Evolutionary conservation across 305 asterid genomes (phyloP).

Genomic region (Fraxinus xanthoxyloides): DNA sequence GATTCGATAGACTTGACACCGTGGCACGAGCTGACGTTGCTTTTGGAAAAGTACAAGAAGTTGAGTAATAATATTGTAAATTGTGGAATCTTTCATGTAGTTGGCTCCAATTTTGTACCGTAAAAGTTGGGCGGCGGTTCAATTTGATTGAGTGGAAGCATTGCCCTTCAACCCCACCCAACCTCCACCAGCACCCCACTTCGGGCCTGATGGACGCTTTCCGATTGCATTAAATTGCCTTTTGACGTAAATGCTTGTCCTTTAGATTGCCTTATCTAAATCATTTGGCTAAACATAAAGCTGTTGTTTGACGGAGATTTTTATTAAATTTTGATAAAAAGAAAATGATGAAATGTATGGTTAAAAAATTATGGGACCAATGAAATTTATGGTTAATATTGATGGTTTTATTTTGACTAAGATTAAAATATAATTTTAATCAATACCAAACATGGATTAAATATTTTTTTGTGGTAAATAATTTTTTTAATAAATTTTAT

Average conservation of each 20-base stretch:
- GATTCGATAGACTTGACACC: background rate
- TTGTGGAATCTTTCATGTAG: background rate
- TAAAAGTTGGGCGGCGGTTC: conserved; percentile 17
- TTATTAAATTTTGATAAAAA: too few species aligned
- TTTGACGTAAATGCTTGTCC: background rate
- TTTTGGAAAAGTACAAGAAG: background rate
- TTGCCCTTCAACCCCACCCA: background rate
- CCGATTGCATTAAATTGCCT: background rate
- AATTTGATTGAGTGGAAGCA: background rate
- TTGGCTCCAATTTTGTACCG: background rate
- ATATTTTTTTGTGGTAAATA: background rate
- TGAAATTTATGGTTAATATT: too few species aligned
- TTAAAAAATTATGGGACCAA: too few species aligned
- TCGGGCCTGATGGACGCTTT: background rate
- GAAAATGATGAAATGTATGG: too few species aligned
- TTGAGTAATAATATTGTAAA: background rate
- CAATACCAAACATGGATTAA: background rate
- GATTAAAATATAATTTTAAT: too few species aligned
- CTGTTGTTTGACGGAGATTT: too few species aligned
- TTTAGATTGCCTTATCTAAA: background rate
- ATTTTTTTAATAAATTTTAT: background rate
- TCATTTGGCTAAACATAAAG: background rate
- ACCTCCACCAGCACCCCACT: background rate
- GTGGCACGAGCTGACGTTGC: background rate
- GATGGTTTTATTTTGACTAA: too few species aligned